phyloP scores from a whole-genome alignment of 768 basidiomycete genomes.

The Hypholoma fasciculare region DNA sequence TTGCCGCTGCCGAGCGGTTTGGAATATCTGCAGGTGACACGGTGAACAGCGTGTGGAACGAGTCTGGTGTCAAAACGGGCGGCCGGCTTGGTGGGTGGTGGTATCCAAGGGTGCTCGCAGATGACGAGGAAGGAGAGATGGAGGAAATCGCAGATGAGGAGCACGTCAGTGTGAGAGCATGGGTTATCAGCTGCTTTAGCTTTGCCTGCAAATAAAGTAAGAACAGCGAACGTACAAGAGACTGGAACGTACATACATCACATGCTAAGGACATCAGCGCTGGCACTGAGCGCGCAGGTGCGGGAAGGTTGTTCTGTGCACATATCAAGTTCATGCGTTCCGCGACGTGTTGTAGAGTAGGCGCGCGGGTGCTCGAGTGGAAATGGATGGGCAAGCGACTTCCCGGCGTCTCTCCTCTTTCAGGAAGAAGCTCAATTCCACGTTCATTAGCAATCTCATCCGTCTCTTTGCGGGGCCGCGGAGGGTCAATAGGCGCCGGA shows the following conservation, averaged over 20 bases:
- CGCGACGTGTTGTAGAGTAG: constrained; percentile 73
- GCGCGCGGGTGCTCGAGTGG: constrained; percentile 70
- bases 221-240: background rate
- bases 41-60: constrained; percentile 79
- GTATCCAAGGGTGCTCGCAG: constrained; percentile 17
- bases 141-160: constrained; percentile 77
- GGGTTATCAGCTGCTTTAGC: constrained; percentile 81
- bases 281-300: constrained; percentile 63
- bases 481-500: constrained; percentile 39
- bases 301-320: constrained; percentile 68
- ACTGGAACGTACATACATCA: constrained; percentile 49
- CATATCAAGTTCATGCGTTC: constrained; percentile 83
- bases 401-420: constrained; percentile 72
- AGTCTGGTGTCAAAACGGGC: constrained; percentile 60
- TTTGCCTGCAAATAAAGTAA: constrained; percentile 52
- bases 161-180: constrained; percentile 75
- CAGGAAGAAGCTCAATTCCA: constrained; percentile 61
- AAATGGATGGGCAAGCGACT: constrained; percentile 71
- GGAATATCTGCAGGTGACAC: constrained; percentile 77
- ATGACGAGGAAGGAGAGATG: constrained; percentile 60
- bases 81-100: constrained; percentile 27
- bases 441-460: constrained; percentile 76
- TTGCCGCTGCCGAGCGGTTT: constrained; percentile 75
- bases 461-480: constrained; percentile 44
- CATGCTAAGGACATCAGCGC: constrained; percentile 75